Evolutionary conservation across 1,139 yeast species (phyloP).

Genomic region (Kazachstania sp.): DNA sequence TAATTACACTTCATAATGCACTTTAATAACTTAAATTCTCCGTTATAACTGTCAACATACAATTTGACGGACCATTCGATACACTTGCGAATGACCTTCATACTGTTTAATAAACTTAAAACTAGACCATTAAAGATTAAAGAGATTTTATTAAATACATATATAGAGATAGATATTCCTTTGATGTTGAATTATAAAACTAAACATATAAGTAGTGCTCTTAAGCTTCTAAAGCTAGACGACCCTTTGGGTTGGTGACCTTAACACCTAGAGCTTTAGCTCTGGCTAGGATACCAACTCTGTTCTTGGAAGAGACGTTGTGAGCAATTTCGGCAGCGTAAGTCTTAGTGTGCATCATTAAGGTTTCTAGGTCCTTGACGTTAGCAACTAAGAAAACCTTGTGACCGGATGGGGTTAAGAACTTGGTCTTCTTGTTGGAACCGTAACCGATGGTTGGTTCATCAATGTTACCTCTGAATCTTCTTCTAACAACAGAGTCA

Average conservation of each 20-base stretch:
- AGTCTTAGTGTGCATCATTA: constrained; percentile 94
- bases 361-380: constrained; percentile 87
- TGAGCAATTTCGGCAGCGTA: constrained; percentile 99
- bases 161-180: constrained; percentile 6
- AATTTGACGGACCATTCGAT: too few relatives aligned
- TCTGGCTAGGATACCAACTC: constrained; percentile 92
- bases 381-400: constrained; percentile 91
- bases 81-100: not conserved
- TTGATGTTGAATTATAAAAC: constrained; percentile 6
- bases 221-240: constrained; percentile 97
- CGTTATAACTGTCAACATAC: too few relatives aligned
- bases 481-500: constrained; percentile 99
- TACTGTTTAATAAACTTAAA: not conserved
- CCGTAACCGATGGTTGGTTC: constrained; percentile 99
- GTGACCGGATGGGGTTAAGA: constrained; percentile 96
- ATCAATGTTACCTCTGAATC: constrained; percentile 99
- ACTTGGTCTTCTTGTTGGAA: constrained; percentile 98
- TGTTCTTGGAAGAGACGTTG: constrained; percentile 97
- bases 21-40: too few relatives aligned
- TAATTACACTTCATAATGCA: too few relatives aligned
- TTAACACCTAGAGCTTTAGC: constrained; percentile 98
- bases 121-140: not conserved
- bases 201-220: constrained; percentile 11
- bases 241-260: constrained; percentile 99
- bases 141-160: constrained; percentile 5